Evolutionary conservation across 306 rosid genomes (phyloP).

Genomic region (Abrus precatorius): DNA sequence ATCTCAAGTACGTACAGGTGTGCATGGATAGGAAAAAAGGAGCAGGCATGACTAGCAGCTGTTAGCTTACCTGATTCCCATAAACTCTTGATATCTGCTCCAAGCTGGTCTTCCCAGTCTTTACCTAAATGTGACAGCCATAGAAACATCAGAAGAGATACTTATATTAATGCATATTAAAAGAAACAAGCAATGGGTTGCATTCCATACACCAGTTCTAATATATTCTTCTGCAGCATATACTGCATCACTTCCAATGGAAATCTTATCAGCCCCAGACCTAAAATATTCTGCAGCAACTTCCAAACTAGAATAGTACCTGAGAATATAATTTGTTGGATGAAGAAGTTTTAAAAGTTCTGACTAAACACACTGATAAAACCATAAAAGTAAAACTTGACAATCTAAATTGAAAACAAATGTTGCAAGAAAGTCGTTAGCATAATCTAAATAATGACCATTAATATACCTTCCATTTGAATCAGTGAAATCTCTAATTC

Average conservation of each 20-base stretch:
- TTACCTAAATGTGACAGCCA: constrained; percentile 64
- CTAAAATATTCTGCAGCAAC: constrained; percentile 99
- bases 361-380: background rate
- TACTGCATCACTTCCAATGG: constrained; percentile 97
- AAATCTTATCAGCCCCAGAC: constrained; percentile 98
- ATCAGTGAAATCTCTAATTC: constrained; percentile 96
- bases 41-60: constrained; percentile 8
- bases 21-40: background rate
- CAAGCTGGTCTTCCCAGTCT: constrained; percentile 90
- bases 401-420: background rate
- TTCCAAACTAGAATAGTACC: constrained; percentile 96
- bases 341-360: background rate
- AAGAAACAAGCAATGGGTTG: constrained; percentile 38
- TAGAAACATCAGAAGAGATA: constrained; percentile 50
- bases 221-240: constrained; percentile 95
- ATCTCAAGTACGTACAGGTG: background rate
- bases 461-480: constrained; percentile 81
- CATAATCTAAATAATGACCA: constrained; percentile 30
- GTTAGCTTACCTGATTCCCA: constrained; percentile 84
- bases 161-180: constrained; percentile 4
- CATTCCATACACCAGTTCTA: constrained; percentile 79
- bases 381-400: background rate
- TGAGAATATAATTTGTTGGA: constrained; percentile 43
- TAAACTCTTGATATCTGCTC: constrained; percentile 95
- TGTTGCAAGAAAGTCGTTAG: constrained; percentile 15